These are phyloP conservation scores for Galerina marginata DNA, from an alignment of 768 basidiomycete genomes.

Conservation along the genomic window DNA sequence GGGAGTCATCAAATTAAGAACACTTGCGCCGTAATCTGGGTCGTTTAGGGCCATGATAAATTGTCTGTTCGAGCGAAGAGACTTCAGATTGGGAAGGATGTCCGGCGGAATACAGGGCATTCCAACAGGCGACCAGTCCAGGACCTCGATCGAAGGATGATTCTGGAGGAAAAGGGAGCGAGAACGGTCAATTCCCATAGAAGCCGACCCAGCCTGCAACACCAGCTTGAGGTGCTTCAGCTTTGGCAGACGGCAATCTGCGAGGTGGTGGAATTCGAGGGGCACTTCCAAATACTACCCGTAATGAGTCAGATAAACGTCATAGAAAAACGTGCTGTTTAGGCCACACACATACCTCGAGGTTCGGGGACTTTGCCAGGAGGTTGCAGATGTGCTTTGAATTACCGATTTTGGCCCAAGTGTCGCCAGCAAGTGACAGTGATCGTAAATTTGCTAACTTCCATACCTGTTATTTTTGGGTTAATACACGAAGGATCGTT, in stretches of 20 bases:
- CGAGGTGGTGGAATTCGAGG: constrained; percentile 46
- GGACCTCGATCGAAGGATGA: constrained; percentile 52
- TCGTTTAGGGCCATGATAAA: constrained; percentile 42
- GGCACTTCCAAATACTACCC: constrained; percentile 50
- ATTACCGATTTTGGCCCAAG: constrained; percentile 36
- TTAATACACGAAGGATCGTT: constrained; percentile 2
- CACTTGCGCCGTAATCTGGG: constrained; percentile 15
- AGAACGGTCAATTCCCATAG: constrained; percentile 38
- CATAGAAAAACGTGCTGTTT: neutral
- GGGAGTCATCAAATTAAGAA: constrained; percentile 21
- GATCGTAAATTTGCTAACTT: constrained; percentile 33
- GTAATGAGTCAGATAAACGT: neutral
- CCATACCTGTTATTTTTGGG: constrained; percentile 31
- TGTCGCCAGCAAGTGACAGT: constrained; percentile 33
- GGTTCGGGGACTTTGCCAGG: constrained; percentile 30
- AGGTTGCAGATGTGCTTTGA: constrained; percentile 35
- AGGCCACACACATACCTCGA: constrained; percentile 31
- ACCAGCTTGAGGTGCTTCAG: constrained; percentile 47
- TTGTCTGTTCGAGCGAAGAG: constrained; percentile 39
- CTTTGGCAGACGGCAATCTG: constrained; percentile 42
- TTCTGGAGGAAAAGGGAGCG: constrained; percentile 45
- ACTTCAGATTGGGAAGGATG: constrained; percentile 46
- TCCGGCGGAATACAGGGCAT: constrained; percentile 37
- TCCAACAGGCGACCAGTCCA: constrained; percentile 50
- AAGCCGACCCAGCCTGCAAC: constrained; percentile 44